Conservation (phyloP, 257 asterid genomes). For the Solanum neorickii region DNA sequence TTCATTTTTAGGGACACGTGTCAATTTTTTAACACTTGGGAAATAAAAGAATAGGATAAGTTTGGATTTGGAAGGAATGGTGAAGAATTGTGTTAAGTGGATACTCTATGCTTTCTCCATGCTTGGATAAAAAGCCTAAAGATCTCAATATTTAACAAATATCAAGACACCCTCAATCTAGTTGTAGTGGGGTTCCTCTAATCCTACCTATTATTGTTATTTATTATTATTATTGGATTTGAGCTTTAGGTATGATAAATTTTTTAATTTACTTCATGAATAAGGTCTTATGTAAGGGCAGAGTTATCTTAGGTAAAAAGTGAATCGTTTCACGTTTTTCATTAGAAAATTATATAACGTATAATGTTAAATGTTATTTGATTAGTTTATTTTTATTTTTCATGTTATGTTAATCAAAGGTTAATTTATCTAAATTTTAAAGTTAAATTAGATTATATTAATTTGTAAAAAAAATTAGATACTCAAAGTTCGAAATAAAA, state of each 20-base stretch:
- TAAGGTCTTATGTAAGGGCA: too few relatives aligned
- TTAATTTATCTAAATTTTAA: too few relatives aligned
- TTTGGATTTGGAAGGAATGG: constrained; percentile 34
- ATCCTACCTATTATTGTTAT: not conserved
- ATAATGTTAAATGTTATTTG: not conserved
- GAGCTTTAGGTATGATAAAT: too few relatives aligned
- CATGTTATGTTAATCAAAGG: accelerated
- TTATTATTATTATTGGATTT: too few relatives aligned
- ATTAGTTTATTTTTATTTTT: too few relatives aligned
- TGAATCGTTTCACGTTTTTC: accelerated
- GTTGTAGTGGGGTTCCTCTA: not conserved
- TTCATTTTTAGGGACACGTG: constrained; percentile 12
- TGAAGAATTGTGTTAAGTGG: constrained; percentile 16
- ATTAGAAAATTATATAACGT: too few relatives aligned
- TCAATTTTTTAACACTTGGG: not conserved
- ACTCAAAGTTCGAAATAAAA: too few relatives aligned
- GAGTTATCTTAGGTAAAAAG: too few relatives aligned
- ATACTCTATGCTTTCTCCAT: not conserved
- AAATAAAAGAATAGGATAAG: not conserved
- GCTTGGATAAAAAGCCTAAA: not conserved
- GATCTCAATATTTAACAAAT: not conserved
- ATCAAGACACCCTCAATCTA: not conserved
- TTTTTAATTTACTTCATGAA: too few relatives aligned
- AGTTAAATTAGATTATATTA: too few relatives aligned
- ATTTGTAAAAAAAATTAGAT: too few relatives aligned